Evolutionary conservation across 805 yeast genomes (phyloP).

Genomic region (Zygoascus ofunaensis): DNA sequence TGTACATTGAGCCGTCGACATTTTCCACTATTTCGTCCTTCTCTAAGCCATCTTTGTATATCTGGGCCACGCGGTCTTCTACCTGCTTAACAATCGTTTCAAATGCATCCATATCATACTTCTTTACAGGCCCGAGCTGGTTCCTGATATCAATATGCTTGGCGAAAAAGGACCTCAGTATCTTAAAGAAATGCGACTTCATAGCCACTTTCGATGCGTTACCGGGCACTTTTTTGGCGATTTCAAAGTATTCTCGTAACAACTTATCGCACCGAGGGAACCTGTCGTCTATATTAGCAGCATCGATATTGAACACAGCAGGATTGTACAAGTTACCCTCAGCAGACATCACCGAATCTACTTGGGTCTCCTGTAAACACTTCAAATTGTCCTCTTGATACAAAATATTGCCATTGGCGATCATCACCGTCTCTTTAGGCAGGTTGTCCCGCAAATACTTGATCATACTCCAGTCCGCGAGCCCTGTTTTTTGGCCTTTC

Average conservation of each 20-base stretch:
- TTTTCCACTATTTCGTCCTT: conserved; percentile 50
- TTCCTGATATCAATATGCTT: conserved; percentile 71
- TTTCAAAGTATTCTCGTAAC: conserved; percentile 79
- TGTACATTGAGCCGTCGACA: conserved; percentile 63
- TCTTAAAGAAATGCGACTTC: conserved; percentile 88
- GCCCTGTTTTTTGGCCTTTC: conserved; percentile 94
- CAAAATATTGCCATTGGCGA: conserved; percentile 90
- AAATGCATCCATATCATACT: conserved; percentile 39
- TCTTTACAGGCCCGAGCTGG: conserved; percentile 48
- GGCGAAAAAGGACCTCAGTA: conserved; percentile 71
- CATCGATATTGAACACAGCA: conserved; percentile 55
- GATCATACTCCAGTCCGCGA: conserved; percentile 86
- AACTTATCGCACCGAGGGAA: conserved; percentile 81
- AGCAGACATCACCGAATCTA: conserved; percentile 96
- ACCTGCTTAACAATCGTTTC: conserved; percentile 54
- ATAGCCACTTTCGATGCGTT: conserved; percentile 72
- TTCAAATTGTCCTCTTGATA: conserved; percentile 76
- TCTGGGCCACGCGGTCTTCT: conserved; percentile 49
- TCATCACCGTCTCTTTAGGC: conserved; percentile 75
- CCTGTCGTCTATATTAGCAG: conserved; percentile 40
- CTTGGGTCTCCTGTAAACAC: conserved; percentile 51
- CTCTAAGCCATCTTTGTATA: conserved; percentile 45
- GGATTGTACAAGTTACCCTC: conserved; percentile 94
- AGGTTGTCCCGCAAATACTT: conserved; percentile 68
- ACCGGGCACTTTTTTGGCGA: conserved; percentile 53